A percentile compares a stretch with the other conserved stretches of the same genome.
Evolutionary conservation across 495 filamentous ascomycete genomes (phyloP).

Genomic region (Penicilliopsis zonata): DNA sequence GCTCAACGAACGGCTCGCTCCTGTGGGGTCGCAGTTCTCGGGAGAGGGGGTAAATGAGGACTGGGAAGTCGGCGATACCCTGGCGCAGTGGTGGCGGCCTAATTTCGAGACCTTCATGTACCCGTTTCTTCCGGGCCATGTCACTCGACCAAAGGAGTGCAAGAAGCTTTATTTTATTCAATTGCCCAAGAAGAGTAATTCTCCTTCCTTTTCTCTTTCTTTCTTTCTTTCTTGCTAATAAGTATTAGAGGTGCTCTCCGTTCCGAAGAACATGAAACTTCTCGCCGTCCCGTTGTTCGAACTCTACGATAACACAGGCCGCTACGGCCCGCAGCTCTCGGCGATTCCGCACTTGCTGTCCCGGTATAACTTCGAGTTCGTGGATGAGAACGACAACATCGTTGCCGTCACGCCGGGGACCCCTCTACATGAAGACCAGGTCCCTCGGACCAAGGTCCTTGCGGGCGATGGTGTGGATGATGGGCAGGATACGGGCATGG

Average conservation of each 20-base stretch:
- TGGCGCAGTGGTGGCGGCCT: conserved; percentile 97
- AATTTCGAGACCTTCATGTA: conserved; percentile 99
- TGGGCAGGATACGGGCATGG: conserved; percentile 30
- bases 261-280: conserved; percentile 99
- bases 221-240: conserved; percentile 8
- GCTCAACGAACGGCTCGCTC: conserved; percentile 84
- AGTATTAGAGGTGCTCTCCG: conserved; percentile 73
- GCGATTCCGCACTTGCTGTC: conserved; percentile 91
- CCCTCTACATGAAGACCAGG: conserved; percentile 28
- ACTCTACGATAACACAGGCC: conserved; percentile 89
- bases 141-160: conserved; percentile 94
- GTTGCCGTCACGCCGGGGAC: conserved; percentile 74
- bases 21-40: conserved; percentile 75
- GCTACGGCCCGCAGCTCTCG: conserved; percentile 91
- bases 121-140: conserved; percentile 89
- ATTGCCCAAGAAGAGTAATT: conserved; percentile 70
- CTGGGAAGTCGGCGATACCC: conserved; percentile 87
- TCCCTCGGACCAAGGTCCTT: conserved; percentile 57
- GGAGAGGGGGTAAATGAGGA: conserved; percentile 78
- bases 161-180: conserved; percentile 98
- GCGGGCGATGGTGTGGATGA: conserved; percentile 37
- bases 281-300: conserved; percentile 94
- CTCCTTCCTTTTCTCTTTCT: background rate
- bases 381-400: conserved; percentile 88
- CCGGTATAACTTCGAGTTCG: conserved; percentile 93